These are phyloP conservation scores for Peribolospora baueri DNA, from an alignment of 768 basidiomycete species.

Conservation along the genomic window DNA sequence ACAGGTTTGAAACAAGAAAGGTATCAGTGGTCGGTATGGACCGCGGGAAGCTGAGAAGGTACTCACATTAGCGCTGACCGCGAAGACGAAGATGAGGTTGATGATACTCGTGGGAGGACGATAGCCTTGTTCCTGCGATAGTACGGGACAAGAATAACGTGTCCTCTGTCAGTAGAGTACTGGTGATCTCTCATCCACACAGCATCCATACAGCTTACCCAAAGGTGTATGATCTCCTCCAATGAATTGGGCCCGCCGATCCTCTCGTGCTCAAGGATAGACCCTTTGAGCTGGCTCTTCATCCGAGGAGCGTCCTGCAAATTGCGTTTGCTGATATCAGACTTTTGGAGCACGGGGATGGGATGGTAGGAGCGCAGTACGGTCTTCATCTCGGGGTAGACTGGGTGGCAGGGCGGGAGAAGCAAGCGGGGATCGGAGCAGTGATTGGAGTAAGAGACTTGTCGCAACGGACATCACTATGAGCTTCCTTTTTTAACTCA, in stretches of 20 bases:
- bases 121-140: constrained; percentile 27
- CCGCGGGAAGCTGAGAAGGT: not conserved
- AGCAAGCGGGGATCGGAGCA: constrained; percentile 21
- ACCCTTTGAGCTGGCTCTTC: constrained; percentile 45
- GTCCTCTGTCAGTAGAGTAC: constrained; percentile 4
- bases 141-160: constrained; percentile 11
- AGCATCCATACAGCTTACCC: not conserved
- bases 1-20: constrained; percentile 6
- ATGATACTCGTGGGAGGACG: constrained; percentile 50
- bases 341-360: constrained; percentile 43
- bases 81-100: constrained; percentile 48
- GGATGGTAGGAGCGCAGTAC: constrained; percentile 54
- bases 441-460: not conserved
- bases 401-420: constrained; percentile 18
- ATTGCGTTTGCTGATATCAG: constrained; percentile 29
- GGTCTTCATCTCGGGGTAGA: constrained; percentile 61
- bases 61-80: constrained; percentile 43
- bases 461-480: no score
- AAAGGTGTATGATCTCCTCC: constrained; percentile 23
- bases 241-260: constrained; percentile 32
- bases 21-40: not conserved
- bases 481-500: constrained; percentile 19
- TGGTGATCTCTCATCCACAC: not conserved
- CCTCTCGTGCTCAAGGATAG: constrained; percentile 31
- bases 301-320: constrained; percentile 56